A percentile compares a stretch with the other conserved stretches of the same genome.
Evolutionary conservation across 176 grass and related monocot species (phyloP).

Genomic region (Chloris gayana): DNA sequence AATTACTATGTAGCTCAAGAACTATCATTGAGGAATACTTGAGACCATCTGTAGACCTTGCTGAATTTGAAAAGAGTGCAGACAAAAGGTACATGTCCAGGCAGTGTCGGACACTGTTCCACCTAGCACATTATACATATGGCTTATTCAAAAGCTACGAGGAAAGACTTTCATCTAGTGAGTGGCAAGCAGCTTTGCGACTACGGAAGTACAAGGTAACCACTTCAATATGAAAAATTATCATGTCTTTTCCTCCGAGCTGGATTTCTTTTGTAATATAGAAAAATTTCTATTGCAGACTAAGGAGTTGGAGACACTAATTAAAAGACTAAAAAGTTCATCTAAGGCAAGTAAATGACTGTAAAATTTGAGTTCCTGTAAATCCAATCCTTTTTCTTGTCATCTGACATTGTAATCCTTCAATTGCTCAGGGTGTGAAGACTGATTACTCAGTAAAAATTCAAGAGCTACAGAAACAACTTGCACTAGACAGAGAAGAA

Average conservation of each 20-base stretch:
- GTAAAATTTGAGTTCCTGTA: slow-evolving; percentile 21
- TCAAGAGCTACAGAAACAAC: slow-evolving; percentile 95
- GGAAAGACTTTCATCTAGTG: slow-evolving; percentile 88
- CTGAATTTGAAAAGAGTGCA: slow-evolving; percentile 50
- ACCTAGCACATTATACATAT: slow-evolving; percentile 94
- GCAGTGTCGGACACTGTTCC: slow-evolving; percentile 80
- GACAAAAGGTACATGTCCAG: slow-evolving; percentile 61
- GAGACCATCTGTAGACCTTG: slow-evolving; percentile 78
- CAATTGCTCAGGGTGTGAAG: slow-evolving; percentile 68
- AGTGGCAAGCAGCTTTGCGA: slow-evolving; percentile 94
- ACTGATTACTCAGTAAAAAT: slow-evolving; percentile 90
- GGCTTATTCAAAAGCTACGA: slow-evolving; percentile 86
- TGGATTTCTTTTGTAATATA: slow-evolving; percentile 34
- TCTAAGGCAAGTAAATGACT: slow-evolving; percentile 66
- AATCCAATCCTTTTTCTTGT: background rate
- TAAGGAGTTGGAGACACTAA: slow-evolving; percentile 84
- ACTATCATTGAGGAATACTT: slow-evolving; percentile 91
- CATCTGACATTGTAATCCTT: slow-evolving; percentile 27
- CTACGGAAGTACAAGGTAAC: slow-evolving; percentile 83
- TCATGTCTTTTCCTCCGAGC: slow-evolving; percentile 4
- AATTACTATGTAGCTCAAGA: slow-evolving; percentile 70
- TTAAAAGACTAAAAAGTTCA: slow-evolving; percentile 82
- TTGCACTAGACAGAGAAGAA: slow-evolving; percentile 87
- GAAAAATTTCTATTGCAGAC: slow-evolving; percentile 56
- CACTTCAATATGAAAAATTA: slow-evolving; percentile 3